A percentile compares a stretch with the other conserved stretches of the same genome.
These are phyloP conservation scores for Chenopodium album DNA, from an alignment of 148 eudicot species.

Conservation along the genomic window DNA sequence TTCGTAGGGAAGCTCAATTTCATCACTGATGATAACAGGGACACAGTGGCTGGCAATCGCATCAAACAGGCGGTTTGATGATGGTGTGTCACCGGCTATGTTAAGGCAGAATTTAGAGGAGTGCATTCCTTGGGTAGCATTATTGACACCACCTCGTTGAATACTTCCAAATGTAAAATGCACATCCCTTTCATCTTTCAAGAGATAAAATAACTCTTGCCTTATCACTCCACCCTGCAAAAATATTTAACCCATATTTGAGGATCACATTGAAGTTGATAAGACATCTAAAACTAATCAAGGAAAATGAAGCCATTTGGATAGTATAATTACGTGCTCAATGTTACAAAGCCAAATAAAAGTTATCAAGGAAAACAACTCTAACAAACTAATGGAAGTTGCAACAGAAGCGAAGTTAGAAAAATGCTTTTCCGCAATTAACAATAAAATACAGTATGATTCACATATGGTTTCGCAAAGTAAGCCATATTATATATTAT, in stretches of 20 bases:
- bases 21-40: conserved; percentile 90
- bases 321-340: background rate
- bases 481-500: background rate
- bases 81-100: conserved; percentile 97
- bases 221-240: conserved; percentile 80
- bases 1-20: conserved; percentile 89
- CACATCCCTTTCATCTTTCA: conserved; percentile 77
- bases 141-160: conserved; percentile 60
- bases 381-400: background rate
- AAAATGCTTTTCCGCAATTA: too few relatives aligned
- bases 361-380: background rate
- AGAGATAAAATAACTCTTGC: conserved; percentile 78
- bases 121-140: conserved; percentile 79
- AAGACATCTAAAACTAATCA: background rate
- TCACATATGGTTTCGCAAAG: background rate
- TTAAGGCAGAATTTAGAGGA: conserved; percentile 91
- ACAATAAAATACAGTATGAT: too few relatives aligned
- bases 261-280: background rate
- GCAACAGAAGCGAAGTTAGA: background rate
- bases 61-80: conserved; percentile 92
- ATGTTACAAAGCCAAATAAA: background rate
- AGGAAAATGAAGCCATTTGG: background rate
- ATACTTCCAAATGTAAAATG: conserved; percentile 84
- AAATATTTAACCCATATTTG: background rate
- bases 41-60: conserved; percentile 95